Conservation (phyloP, 2,329 filamentous ascomycete genomes). For the Diplodia scrobiculata region DNA sequence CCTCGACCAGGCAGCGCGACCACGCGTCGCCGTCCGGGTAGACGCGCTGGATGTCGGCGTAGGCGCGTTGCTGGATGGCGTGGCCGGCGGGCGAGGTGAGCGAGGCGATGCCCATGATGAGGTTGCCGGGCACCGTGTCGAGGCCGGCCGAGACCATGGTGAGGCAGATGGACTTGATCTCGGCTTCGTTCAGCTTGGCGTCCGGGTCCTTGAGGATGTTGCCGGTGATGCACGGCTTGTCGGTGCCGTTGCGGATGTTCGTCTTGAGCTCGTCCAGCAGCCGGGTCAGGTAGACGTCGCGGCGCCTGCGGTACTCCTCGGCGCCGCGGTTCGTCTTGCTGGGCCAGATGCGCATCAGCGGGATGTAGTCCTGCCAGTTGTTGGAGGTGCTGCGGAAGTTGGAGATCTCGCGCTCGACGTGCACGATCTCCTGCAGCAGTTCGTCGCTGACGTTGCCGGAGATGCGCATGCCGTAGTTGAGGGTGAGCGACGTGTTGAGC, state of each 20-base stretch:
- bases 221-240: constrained; percentile 68
- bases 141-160: constrained; percentile 81
- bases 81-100: constrained; percentile 69
- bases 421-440: constrained; percentile 71
- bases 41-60: constrained; percentile 68
- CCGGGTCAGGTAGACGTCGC: constrained; percentile 66
- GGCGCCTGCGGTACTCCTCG: constrained; percentile 64
- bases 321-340: constrained; percentile 62
- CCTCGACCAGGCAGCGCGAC: constrained; percentile 70
- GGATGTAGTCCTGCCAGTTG: constrained; percentile 86
- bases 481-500: constrained; percentile 73
- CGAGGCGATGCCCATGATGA: constrained; percentile 78
- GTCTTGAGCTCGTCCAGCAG: constrained; percentile 64
- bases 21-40: constrained; percentile 77
- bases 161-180: constrained; percentile 77
- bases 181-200: constrained; percentile 69
- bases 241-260: constrained; percentile 62
- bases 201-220: constrained; percentile 72
- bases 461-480: constrained; percentile 79
- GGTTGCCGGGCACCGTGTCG: constrained; percentile 77
- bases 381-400: constrained; percentile 78
- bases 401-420: constrained; percentile 73
- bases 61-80: constrained; percentile 68
- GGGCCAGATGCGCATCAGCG: constrained; percentile 66
- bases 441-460: constrained; percentile 68